These are phyloP conservation scores for Selaginella moellendorffii DNA, from an alignment of 75 land plant species.

Conservation along the genomic window DNA sequence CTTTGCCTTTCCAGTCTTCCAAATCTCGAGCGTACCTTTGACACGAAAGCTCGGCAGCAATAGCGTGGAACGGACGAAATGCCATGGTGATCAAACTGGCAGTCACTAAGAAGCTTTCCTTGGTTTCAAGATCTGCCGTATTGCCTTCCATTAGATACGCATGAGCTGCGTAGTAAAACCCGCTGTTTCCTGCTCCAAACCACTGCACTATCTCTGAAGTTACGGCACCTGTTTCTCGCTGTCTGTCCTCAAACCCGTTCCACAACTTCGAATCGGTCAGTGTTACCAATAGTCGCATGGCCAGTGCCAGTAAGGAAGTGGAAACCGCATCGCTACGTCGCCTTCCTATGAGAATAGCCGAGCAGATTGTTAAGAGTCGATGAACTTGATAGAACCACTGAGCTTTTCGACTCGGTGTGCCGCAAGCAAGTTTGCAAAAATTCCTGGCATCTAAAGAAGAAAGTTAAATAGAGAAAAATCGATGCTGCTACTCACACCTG, in stretches of 20 bases:
- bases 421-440: conserved; percentile 43
- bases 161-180: conserved; percentile 38
- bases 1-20: too few species aligned
- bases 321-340: background rate
- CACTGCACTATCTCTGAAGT: conserved; percentile 28
- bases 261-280: conserved; percentile 58
- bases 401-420: conserved; percentile 34
- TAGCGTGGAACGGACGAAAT: conserved; percentile 54
- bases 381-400: conserved; percentile 52
- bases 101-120: conserved; percentile 44
- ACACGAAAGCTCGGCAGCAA: too few species aligned
- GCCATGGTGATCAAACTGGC: conserved; percentile 65
- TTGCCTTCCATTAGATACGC: conserved; percentile 28
- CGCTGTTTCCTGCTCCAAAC: conserved; percentile 31
- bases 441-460: conserved; percentile 67
- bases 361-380: conserved; percentile 41
- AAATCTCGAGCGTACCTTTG: too few species aligned
- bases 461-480: too few species aligned
- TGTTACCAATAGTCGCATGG: conserved; percentile 49
- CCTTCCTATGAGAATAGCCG: background rate
- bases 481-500: too few species aligned
- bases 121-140: conserved; percentile 13
- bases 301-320: conserved; percentile 22
- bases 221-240: conserved; percentile 24
- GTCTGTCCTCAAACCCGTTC: conserved; percentile 25